These are phyloP conservation scores for Trichomonascaceae sp. DNA, from an alignment of 1,139 yeast species.

Conservation along the genomic window DNA sequence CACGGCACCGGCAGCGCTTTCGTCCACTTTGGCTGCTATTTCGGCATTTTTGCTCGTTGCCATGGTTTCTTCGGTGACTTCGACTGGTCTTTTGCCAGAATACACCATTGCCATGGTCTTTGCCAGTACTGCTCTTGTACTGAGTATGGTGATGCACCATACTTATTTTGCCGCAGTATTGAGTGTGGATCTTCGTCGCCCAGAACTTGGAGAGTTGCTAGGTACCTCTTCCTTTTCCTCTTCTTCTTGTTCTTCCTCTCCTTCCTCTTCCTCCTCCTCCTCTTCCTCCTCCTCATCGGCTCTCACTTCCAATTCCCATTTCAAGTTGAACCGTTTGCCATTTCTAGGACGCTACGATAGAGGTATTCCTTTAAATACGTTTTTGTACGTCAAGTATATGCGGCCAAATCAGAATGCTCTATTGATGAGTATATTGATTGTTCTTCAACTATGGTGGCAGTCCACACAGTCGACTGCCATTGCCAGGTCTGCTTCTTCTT, in stretches of 20 bases:
- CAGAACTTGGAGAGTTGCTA: constrained; percentile 45
- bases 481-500: too few relatives aligned
- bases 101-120: too few relatives aligned
- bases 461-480: too few relatives aligned
- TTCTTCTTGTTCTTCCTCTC: too few relatives aligned
- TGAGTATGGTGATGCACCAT: constrained; percentile 47
- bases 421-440: neutral
- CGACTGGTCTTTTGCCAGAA: too few relatives aligned
- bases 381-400: constrained; percentile 8
- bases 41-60: constrained; percentile 19
- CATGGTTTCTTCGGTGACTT: too few relatives aligned
- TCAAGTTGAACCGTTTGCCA: too few relatives aligned
- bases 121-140: constrained; percentile 31
- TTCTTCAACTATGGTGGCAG: neutral
- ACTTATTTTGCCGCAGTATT: constrained; percentile 54
- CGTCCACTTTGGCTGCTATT: neutral
- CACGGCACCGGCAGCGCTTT: neutral
- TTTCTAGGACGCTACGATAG: too few relatives aligned
- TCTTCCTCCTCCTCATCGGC: too few relatives aligned
- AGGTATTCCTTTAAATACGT: constrained; percentile 2
- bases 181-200: constrained; percentile 50
- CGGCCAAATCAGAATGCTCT: neutral
- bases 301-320: too few relatives aligned
- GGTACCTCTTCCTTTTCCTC: too few relatives aligned
- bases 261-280: too few relatives aligned